Base-by-base conservation (phyloP, 2,329 filamentous ascomycete genomes). In the Fusarium oligoseptatum region DNA sequence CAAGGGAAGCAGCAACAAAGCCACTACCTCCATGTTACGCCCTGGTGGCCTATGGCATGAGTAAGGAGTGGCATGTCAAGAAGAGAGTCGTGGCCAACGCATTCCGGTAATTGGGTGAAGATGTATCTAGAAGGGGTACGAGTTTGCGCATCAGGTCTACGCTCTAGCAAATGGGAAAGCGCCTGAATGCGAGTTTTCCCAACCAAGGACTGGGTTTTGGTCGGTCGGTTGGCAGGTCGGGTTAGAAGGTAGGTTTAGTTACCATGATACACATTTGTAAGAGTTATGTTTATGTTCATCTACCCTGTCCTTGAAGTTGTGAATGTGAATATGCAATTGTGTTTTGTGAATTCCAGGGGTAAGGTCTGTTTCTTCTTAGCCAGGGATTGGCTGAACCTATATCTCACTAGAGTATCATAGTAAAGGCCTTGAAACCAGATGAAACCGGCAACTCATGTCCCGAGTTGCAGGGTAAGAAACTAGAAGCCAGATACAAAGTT, bases 61-160 rank as follows among this genome's bases (percentile, higher is more conserved):
- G 87, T 50, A 82, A 89, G 77, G 68, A n/a, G 81, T 24, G 77
- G 80, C 66, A 86, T 90, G 36, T 88, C 89, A 65, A 92, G 92
- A 34, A 27, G 27, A 32, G 32, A 81, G 74, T 80, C 24, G 88
- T 91, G 68, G 87, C 58, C 52, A 63, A 37, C 68, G 58, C 50
- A 66, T 29, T 24, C 88, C 58, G 83, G 85, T 83, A 90, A 74
- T 75, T 37, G 58, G 60, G 56, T 63, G 68, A 65, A 66, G 52
- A 48, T 72, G 64, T 66, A 60, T 69, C 61, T 70, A 74, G 72
- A 74, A 56, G 27, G 24, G 60, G 63, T 60, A 60, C 61, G 64
- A 50, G 60, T 74, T 74, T 58, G 58, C 67, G 71, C 64, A 61
- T 34, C 29, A 48, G 43, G 36, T 63, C 72, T 57, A 65, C 65